Evolutionary conservation across 345 rosid species (phyloP), one percentile per base, ranked within the genome.

Genomic region (Luvunga scandens): DNA sequence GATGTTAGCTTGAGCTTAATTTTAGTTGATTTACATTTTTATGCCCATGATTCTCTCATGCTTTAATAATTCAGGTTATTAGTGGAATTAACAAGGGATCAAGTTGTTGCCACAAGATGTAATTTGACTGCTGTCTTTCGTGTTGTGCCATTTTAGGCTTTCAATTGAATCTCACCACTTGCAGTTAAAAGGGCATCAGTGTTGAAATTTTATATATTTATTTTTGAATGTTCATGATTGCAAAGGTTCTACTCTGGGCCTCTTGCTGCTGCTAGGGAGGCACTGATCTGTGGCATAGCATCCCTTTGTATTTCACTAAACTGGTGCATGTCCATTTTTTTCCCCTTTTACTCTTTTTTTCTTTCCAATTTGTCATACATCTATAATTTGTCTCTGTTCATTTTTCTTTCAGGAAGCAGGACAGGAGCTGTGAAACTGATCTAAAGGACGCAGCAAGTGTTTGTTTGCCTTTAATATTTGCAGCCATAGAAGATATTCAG

Each of bases 201-300:
- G 30, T 19, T 69, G 21, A 4, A n/a, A 45, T 21, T 45, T 71
- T 76, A 39, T 14, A 18, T 36, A 36, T 38, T n/a, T 64, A 8
- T 76, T 73, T 72, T 60, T 36, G 55, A 14, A 62, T 36, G 59
- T 22, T 6, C 76, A 60, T 61, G 25, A 71, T 22, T n/a, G 30
- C 18, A 63, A 18, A 88, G 90, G 87, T 79, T 81, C 71, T 82
- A 85, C 73, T 82, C 88, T 4, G 87, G 88, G 64, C 86, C 84
- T 73, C 81, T 84, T 82, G 87, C 88, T 73, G 90, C 86, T 62
- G 87, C 90, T 72, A 79, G 80, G 71, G 90, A 87, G 80, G 87
- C 88, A 66, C 74, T 85, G 50, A 78, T 85, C 36, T 65, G 66
- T 38, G 88, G 86, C 57, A 68, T 85, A 64, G 86, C 87, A 1